Conservation (phyloP, 768 basidiomycete species). For the Pleurotus cornucopiae region DNA sequence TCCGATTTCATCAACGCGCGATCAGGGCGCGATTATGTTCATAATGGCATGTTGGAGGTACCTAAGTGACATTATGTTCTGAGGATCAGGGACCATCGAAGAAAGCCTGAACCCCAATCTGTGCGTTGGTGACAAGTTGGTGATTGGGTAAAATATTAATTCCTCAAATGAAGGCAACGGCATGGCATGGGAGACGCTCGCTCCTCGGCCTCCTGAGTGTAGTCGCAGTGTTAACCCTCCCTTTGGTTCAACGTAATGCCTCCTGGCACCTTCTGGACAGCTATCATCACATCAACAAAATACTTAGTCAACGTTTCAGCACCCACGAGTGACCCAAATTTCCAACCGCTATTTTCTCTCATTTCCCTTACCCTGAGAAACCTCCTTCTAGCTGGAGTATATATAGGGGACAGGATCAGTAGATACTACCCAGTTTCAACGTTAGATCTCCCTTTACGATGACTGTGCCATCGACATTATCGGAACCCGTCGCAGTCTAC, state of each 20-base stretch:
- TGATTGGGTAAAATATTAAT: too few species aligned
- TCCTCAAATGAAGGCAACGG: too few species aligned
- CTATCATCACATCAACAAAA: neutral
- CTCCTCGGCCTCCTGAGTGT: too few species aligned
- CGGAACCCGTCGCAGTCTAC: slow-evolving; percentile 65
- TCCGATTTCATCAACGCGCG: too few species aligned
- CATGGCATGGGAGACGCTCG: too few species aligned
- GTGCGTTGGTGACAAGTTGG: neutral
- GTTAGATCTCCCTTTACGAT: neutral
- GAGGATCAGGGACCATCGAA: neutral
- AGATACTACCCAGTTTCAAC: neutral
- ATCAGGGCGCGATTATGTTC: too few species aligned
- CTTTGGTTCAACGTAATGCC: neutral
- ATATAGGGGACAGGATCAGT: neutral
- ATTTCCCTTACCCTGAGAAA: neutral
- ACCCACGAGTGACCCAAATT: too few species aligned
- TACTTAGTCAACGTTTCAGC: neutral
- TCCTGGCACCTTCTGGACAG: neutral
- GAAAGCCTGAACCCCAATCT: neutral
- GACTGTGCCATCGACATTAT: neutral
- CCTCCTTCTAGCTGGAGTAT: neutral
- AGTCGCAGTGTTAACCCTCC: neutral
- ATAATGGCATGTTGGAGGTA: too few species aligned
- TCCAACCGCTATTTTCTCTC: neutral
- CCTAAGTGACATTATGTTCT: too few species aligned